These are phyloP conservation scores for Mimosa bimucronata DNA, from an alignment of 306 rosid species.

Conservation along the genomic window DNA sequence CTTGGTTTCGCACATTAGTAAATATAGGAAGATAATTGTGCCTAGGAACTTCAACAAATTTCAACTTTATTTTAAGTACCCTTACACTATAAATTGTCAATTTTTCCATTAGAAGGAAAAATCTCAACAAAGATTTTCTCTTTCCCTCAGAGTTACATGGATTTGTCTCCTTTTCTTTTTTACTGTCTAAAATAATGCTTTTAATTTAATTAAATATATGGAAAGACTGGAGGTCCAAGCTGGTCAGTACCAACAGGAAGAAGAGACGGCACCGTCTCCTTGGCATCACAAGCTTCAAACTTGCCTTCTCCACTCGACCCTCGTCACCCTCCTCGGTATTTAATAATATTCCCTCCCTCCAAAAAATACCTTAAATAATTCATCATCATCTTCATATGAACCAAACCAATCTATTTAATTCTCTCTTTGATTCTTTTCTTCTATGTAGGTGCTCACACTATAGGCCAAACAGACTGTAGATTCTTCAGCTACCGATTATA, in stretches of 20 bases:
- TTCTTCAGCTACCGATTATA: conserved; percentile 52
- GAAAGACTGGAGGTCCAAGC: conserved; percentile 74
- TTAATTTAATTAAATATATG: neutral
- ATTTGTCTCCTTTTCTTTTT: too few species aligned
- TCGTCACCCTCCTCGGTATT: conserved; percentile 73
- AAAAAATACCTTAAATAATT: too few species aligned
- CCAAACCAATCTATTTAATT: neutral
- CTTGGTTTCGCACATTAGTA: too few species aligned
- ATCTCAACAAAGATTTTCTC: too few species aligned
- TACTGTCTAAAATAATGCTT: too few species aligned
- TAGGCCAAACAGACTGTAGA: conserved; percentile 59
- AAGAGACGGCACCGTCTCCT: conserved; percentile 70
- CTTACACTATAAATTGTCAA: too few species aligned
- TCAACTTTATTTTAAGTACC: too few species aligned
- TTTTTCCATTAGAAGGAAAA: too few species aligned
- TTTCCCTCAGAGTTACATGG: too few species aligned
- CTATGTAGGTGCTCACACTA: conserved; percentile 55
- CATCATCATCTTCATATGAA: too few species aligned
- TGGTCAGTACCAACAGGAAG: conserved; percentile 72
- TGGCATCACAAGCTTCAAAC: conserved; percentile 53
- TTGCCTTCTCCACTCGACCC: conserved; percentile 84
- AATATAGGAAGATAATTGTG: too few species aligned
- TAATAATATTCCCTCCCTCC: neutral
- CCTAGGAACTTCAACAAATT: too few species aligned
- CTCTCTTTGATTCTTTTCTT: conserved; percentile 30